phyloP scores from a whole-genome alignment of 2,329 filamentous ascomycete species.

The Hymenoscyphus scutula region DNA sequence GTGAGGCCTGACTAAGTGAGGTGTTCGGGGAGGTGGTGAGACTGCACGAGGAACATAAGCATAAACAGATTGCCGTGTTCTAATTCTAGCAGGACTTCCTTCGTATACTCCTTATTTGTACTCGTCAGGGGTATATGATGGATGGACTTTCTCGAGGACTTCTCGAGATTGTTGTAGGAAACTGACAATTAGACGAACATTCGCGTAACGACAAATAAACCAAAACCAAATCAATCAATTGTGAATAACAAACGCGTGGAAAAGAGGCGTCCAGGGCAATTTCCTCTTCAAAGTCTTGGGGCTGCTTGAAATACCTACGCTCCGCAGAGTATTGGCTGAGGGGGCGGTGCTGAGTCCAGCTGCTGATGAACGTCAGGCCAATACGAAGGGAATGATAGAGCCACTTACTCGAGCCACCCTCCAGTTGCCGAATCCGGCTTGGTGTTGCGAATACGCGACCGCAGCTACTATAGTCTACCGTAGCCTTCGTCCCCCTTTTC shows the following conservation, averaged over 20 bases:
- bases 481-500: neutral
- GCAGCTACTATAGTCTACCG: neutral
- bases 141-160: neutral
- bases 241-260: neutral
- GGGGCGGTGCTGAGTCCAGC: constrained; percentile 4
- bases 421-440: neutral
- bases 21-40: neutral
- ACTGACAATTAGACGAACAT: neutral
- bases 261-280: neutral
- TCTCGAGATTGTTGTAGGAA: neutral
- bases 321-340: constrained; percentile 5
- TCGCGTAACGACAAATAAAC: neutral
- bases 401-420: constrained; percentile 3
- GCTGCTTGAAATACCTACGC: neutral
- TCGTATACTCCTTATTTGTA: too few species aligned
- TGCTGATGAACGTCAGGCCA: constrained; percentile 1
- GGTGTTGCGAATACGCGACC: neutral
- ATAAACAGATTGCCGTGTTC: neutral
- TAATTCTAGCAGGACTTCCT: neutral
- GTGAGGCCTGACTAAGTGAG: neutral
- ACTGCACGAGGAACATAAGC: neutral
- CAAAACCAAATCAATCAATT: neutral
- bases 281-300: neutral
- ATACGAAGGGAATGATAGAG: neutral
- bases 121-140: neutral